Evolutionary conservation across 164 flowering plant genomes (phyloP).

Genomic region (Houttuynia cordata): DNA sequence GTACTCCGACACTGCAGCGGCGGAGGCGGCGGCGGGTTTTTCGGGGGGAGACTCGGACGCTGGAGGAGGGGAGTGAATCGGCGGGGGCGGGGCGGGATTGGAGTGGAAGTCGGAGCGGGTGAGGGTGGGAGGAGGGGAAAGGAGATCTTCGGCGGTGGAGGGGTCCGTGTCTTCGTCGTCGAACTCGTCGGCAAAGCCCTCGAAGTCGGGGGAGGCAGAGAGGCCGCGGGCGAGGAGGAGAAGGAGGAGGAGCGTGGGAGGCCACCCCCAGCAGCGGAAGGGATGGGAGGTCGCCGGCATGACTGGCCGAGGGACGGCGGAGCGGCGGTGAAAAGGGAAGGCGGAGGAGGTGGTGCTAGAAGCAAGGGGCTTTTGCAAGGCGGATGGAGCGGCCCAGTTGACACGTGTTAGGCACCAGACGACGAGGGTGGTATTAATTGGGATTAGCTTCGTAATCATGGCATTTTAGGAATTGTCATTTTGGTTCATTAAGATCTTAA

Average conservation of each 20-base stretch:
- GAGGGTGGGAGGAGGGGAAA: constrained; percentile 29
- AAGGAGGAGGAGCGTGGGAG: constrained; percentile 23
- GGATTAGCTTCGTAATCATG: too few relatives aligned
- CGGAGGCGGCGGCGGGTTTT: constrained; percentile 7
- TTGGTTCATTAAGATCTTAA: too few relatives aligned
- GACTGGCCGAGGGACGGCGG: background rate
- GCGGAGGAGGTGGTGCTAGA: background rate
- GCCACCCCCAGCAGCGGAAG: background rate
- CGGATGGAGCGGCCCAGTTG: too few relatives aligned
- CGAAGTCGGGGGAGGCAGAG: constrained; percentile 45
- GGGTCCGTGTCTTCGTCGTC: constrained; percentile 22
- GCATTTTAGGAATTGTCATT: too few relatives aligned
- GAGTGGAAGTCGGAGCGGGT: constrained; percentile 35
- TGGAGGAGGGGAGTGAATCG: constrained; percentile 3
- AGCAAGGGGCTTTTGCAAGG: background rate
- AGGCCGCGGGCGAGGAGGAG: constrained; percentile 24
- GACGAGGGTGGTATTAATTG: too few relatives aligned
- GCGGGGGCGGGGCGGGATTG: constrained; percentile 12
- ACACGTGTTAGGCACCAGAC: too few relatives aligned
- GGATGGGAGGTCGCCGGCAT: background rate
- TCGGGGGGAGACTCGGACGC: constrained; percentile 23
- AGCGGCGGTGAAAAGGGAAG: background rate
- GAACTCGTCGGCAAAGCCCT: constrained; percentile 65
- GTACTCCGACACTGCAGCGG: constrained; percentile 38
- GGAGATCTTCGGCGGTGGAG: constrained; percentile 16